phyloP scores from a whole-genome alignment of 176 grass and related monocot genomes.

The Aegilops speltoides region DNA sequence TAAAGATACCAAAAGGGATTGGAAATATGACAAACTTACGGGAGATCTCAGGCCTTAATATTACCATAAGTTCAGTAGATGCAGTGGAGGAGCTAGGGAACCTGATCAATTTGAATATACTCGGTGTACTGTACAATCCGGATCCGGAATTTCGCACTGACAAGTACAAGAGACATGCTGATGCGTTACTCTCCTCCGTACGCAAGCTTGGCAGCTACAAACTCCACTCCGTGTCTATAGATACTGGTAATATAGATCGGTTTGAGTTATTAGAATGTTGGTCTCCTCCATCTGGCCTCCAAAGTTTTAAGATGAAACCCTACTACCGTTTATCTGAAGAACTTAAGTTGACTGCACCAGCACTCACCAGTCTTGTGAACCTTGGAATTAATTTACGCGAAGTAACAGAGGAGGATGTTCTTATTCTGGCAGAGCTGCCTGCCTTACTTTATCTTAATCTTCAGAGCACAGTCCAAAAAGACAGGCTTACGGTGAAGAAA shows the following conservation, averaged over 20 bases:
- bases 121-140: background rate
- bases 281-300: conserved; percentile 2
- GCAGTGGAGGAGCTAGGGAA: background rate
- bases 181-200: background rate
- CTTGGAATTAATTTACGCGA: background rate
- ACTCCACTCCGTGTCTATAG: background rate
- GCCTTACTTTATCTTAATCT: background rate
- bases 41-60: background rate
- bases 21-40: no score
- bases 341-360: background rate
- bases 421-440: background rate
- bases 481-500: background rate
- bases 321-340: background rate
- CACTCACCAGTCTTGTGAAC: background rate
- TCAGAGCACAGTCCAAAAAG: background rate
- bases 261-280: background rate
- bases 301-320: background rate
- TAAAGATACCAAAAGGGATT: background rate
- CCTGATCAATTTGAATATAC: background rate
- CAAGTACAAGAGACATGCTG: background rate
- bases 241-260: accelerated
- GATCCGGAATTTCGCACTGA: no score
- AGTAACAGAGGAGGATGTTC: background rate
- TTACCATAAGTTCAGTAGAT: no score
- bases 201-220: background rate